phyloP scores from a whole-genome alignment of 768 basidiomycete species.

The Lentinula guzmanii region DNA sequence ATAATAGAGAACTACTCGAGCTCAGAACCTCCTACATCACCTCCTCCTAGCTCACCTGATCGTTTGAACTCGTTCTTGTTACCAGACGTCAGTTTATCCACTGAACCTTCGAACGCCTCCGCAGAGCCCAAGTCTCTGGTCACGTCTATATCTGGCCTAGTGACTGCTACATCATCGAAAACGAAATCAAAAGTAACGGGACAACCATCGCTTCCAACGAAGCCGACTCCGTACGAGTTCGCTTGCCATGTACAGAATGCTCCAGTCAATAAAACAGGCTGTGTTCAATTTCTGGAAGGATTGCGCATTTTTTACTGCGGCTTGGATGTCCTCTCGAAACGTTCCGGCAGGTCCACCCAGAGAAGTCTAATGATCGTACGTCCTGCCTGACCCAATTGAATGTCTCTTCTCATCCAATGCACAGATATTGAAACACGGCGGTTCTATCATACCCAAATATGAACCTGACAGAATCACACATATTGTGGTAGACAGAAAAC shows the following conservation, averaged over 20 bases:
- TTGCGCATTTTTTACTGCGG: neutral
- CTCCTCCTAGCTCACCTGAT: neutral
- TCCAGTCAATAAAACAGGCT: neutral
- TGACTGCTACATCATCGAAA: neutral
- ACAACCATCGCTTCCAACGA: neutral
- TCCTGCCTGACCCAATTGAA: neutral
- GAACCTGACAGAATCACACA: slow-evolving; percentile 57
- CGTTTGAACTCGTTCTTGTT: neutral
- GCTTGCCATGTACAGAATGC: neutral
- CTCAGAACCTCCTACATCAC: neutral
- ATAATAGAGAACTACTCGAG: neutral
- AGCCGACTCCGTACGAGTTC: neutral
- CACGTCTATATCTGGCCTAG: neutral
- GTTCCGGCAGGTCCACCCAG: neutral
- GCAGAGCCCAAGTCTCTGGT: neutral
- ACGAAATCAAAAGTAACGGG: neutral
- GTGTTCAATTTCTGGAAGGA: neutral
- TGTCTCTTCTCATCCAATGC: neutral
- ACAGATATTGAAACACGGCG: slow-evolving; percentile 63
- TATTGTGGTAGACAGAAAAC: slow-evolving; percentile 36
- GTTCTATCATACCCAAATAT: slow-evolving; percentile 50
- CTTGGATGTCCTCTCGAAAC: neutral
- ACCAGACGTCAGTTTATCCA: neutral
- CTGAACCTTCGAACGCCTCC: neutral
- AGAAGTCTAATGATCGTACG: neutral